Conservation (phyloP, 2,329 filamentous ascomycete genomes). For the Didymella segeticola region DNA sequence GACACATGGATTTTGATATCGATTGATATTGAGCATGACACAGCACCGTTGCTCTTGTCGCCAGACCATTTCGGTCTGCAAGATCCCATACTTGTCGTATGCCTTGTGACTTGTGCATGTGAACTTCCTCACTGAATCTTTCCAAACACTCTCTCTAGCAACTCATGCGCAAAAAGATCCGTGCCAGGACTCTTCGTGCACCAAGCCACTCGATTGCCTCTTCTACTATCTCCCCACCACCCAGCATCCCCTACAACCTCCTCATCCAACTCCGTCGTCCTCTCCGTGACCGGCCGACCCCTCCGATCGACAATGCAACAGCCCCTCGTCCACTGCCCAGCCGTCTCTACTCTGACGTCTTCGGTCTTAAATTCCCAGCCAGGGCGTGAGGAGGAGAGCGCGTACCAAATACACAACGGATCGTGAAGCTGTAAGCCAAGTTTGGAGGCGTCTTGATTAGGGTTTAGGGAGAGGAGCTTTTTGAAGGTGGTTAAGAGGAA, state of each 20-base stretch:
- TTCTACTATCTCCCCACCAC: slow-evolving; percentile 75
- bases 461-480: slow-evolving; percentile 53
- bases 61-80: too few relatives aligned
- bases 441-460: slow-evolving; percentile 42
- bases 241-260: slow-evolving; percentile 72
- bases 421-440: slow-evolving; percentile 56
- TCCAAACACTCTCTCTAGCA: slow-evolving; percentile 72
- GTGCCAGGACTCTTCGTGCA: slow-evolving; percentile 74
- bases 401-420: slow-evolving; percentile 52
- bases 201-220: slow-evolving; percentile 81
- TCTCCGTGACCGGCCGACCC: slow-evolving; percentile 59
- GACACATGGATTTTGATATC: too few relatives aligned
- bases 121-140: slow-evolving; percentile 4
- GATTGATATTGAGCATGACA: too few relatives aligned
- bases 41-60: too few relatives aligned
- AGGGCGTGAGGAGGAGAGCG: slow-evolving; percentile 23
- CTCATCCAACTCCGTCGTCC: slow-evolving; percentile 37
- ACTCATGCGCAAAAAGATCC: slow-evolving; percentile 68
- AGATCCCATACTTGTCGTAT: too few relatives aligned
- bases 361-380: slow-evolving; percentile 56
- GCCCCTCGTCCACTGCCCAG: slow-evolving; percentile 92
- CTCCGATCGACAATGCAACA: slow-evolving; percentile 87
- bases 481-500: slow-evolving; percentile 56
- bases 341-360: slow-evolving; percentile 88
- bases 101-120: too few relatives aligned